Evolutionary conservation across 768 basidiomycete species (phyloP), one percentile per base, ranked within the genome.

Genomic region (Lactifluus piperatus): DNA sequence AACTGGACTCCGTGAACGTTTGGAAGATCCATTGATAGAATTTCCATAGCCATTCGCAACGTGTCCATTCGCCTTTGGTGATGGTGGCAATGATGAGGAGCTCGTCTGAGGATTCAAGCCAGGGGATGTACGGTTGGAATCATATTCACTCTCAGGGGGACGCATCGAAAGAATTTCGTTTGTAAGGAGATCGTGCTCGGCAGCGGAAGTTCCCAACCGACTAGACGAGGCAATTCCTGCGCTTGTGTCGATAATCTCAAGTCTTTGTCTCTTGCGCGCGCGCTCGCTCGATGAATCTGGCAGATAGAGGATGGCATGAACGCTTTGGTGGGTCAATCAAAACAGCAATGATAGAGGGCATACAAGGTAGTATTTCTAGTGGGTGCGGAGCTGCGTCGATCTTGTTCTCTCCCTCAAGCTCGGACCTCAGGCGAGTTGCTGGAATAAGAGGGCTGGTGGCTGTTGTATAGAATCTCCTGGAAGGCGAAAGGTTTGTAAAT

Each of bases 201-300:
- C 39, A 45, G 64, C 39, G 47, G 68, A 57, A 51, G 50, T 32
- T 30, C 54, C 54, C 29, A 66, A 65, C 54, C 68, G 67, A 60
- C 68, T 65, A 44, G 72, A 69, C 72, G 71, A 71, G 69, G 70
- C 72, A 63, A 67, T 69, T 62, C 68, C 60, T 66, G 68, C 60
- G 70, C 68, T 69, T 68, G 63, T 58, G 70, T 68, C 64, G 60
- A 70, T 69, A 65, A 67, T 76, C 67, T 78, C 76, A 68, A 79
- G 75, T 72, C 86, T 79, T 76, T 84, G 84, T 77, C 86, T 79
- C 77, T 88, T 88, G 73, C 79, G 79, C 65, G 82, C 81, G 71
- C 64, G 60, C 52, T 66, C 65, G 32, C 37, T 63, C 36, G 65
- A 51, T 49, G 52, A 56, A 56, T 55, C 64, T 64, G 44, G 36